phyloP scores from a whole-genome alignment of 305 asterid genomes.

The Fraxinus sp. region DNA sequence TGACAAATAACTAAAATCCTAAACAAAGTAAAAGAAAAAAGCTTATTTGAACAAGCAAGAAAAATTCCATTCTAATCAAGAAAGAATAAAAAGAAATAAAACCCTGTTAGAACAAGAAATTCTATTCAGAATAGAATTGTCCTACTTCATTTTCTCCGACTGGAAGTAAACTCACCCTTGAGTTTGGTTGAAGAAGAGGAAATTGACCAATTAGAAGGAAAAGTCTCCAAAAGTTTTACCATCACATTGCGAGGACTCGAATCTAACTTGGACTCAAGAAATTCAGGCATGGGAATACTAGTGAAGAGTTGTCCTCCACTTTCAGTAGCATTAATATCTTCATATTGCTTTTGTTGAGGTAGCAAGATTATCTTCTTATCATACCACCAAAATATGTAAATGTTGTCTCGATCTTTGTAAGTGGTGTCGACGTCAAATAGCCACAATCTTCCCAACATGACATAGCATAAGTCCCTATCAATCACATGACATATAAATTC shows the following conservation, averaged over 20 bases:
- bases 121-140: background rate
- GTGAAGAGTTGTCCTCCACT: background rate
- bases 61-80: background rate
- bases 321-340: background rate
- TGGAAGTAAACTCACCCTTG: background rate
- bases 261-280: background rate
- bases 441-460: background rate
- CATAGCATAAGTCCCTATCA: background rate
- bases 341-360: background rate
- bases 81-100: background rate
- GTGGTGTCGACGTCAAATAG: background rate
- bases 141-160: background rate
- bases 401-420: background rate
- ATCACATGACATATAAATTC: background rate
- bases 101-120: background rate
- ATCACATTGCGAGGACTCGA: background rate
- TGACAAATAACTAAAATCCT: background rate
- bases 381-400: background rate
- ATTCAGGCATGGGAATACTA: background rate
- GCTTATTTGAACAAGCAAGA: background rate
- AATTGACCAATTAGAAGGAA: background rate
- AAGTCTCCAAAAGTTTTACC: background rate
- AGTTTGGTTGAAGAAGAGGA: background rate
- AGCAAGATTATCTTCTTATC: background rate
- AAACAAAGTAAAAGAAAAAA: background rate